Evolutionary conservation across 768 basidiomycete species (phyloP), one percentile per base, ranked within the genome.

Genomic region (Coprinopsis marcescibilis): DNA sequence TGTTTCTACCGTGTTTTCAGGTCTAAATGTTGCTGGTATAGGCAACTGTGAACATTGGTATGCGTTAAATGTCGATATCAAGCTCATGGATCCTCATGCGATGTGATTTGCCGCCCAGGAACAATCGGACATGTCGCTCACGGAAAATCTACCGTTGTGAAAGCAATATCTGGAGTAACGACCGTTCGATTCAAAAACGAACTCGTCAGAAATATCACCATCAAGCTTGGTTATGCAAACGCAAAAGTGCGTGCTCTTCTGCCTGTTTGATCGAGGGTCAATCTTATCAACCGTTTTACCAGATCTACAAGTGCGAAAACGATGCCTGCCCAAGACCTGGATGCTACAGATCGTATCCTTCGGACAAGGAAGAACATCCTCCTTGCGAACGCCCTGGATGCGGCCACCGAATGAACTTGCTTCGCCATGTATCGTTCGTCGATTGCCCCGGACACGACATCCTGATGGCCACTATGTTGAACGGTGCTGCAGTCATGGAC

Each of bases 391-490:
- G 91, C 15, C 89, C 90, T 17, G 90, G 91, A 50, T 98, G 96
- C 68, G 85, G 83, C 30, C 81, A 83, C 46, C 78, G 80, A 14
- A 93, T 97, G 91, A 86, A 85, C 57, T 81, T 98, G 55, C 62
- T 97, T 53, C 85, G 94, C 55, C 96, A 99, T 59, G 94, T 98
- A 60, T 98, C 95, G 2, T 99, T 99, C 67, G 96, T 99, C 61
- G 96, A 99, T 66, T 92, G 87, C 57, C 91, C 89, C 1, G 90
- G 94, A 52, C 94, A 95, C 80, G 93, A 97, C 67, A 98, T 99
- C 83, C 83, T 99, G 66, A 99, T 99, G 96, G 96, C 96, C 42
- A 99, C 95, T 54, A 99, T 99, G 96, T 75, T 99, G 57, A 98
- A 98, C 77, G 96, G 95, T 66, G 96, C 96, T 33, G 96, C 96